Conservation (phyloP, 441 rosid species). For the Erodium trifolium region DNA sequence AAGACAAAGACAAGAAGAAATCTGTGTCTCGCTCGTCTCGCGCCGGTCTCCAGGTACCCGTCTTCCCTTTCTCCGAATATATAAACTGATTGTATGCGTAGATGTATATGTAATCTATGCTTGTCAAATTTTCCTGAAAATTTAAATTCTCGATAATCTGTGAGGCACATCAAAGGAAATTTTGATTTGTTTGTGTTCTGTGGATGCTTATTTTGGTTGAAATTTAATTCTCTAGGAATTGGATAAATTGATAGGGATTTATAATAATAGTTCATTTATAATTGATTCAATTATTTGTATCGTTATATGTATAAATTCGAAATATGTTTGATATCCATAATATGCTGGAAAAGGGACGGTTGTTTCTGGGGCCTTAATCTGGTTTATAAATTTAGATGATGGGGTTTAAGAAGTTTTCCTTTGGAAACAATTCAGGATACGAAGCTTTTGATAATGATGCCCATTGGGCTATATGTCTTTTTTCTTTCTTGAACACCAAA, state of each 20-base stretch:
- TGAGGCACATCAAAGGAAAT: background rate
- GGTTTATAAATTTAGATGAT: background rate
- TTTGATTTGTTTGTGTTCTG: too few species aligned
- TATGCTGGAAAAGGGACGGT: too few species aligned
- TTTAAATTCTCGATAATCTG: background rate
- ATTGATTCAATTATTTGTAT: background rate
- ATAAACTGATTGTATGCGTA: background rate
- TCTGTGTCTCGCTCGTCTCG: constrained; percentile 87
- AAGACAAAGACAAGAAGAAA: constrained; percentile 72
- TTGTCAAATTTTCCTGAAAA: background rate
- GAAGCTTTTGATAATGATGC: background rate
- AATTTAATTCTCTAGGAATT: background rate
- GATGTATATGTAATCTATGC: background rate
- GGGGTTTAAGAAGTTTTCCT: too few species aligned
- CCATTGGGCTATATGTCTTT: background rate
- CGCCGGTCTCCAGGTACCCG: constrained; percentile 76
- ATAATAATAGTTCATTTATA: too few species aligned
- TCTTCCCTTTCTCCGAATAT: too few species aligned
- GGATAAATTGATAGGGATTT: background rate
- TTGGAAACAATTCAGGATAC: background rate
- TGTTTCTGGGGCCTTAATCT: too few species aligned
- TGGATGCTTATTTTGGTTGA: too few species aligned
- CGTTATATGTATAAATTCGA: too few species aligned
- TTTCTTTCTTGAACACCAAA: background rate
- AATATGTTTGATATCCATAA: too few species aligned